Conservation (phyloP, 139 green algal species). For the Micromonas pusilla region DNA sequence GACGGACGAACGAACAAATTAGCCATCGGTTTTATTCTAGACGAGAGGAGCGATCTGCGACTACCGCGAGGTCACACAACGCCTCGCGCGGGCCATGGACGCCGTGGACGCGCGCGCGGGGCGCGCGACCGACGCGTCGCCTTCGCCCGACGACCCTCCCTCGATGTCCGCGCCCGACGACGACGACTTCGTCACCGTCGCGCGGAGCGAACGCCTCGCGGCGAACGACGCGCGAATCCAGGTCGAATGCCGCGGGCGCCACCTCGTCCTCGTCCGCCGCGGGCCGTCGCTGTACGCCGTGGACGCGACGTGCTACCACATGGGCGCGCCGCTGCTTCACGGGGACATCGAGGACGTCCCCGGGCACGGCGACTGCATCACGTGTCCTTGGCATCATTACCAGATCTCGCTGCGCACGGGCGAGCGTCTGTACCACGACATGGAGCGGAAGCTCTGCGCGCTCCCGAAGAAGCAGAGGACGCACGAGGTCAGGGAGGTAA, state of each 20-base stretch:
- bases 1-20: no score
- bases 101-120: no score
- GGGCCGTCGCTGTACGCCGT: neutral
- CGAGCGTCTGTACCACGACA: slow-evolving; percentile 23
- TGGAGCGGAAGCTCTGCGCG: neutral
- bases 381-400: slow-evolving; percentile 32
- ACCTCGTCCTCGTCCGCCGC: slow-evolving; percentile 1
- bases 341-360: slow-evolving; percentile 29
- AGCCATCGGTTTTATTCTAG: no score
- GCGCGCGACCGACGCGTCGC: no score
- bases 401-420: slow-evolving; percentile 9
- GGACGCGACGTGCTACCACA: slow-evolving; percentile 30
- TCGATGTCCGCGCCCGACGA: no score
- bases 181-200: neutral
- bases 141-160: neutral
- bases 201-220: neutral
- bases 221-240: neutral
- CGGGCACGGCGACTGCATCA: slow-evolving; percentile 15
- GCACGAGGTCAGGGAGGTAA: slow-evolving; percentile 7
- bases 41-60: no score
- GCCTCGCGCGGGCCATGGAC: no score
- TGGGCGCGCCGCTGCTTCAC: slow-evolving; percentile 18
- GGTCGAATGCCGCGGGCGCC: neutral
- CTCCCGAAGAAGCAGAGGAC: neutral
- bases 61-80: no score